Conservation (phyloP, 495 filamentous ascomycete genomes). For the Penicillium pulvis region DNA sequence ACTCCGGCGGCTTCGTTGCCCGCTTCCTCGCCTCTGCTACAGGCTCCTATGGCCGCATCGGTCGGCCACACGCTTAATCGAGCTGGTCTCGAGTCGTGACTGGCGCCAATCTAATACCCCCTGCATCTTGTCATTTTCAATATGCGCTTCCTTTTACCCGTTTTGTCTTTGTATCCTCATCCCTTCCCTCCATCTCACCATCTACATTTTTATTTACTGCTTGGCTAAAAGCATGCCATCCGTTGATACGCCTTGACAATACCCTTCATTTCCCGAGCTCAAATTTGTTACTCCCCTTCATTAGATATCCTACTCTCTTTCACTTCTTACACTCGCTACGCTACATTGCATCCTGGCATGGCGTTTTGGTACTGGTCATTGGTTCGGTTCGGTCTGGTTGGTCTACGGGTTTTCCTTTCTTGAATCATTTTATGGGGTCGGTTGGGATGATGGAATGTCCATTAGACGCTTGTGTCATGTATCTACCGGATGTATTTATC, state of each 20-base stretch:
- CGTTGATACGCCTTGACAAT: neutral
- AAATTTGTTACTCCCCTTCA: neutral
- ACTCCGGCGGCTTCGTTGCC: conserved; percentile 41
- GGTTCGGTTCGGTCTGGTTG: neutral
- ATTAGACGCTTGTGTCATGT: conserved; percentile 13
- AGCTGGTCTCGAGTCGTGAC: conserved; percentile 26
- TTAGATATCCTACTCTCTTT: neutral
- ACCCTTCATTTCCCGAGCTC: neutral
- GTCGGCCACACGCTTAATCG: conserved; percentile 35
- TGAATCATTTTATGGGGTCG: neutral
- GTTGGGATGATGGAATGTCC: conserved; percentile 5
- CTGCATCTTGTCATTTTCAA: conserved; percentile 2
- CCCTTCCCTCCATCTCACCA: conserved; percentile 1
- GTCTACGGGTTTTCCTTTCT: conserved; percentile 2
- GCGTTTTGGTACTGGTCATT: neutral
- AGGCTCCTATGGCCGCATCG: conserved; percentile 42
- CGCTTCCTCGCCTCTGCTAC: conserved; percentile 48
- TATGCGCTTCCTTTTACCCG: neutral
- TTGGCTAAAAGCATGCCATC: conserved; percentile 5
- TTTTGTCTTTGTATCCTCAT: neutral
- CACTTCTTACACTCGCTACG: neutral
- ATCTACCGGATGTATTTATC: conserved; percentile 21
- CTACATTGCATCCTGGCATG: conserved; percentile 1
- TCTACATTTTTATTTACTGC: conserved; percentile 3
- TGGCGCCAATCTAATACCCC: neutral